phyloP scores from a whole-genome alignment of 176 grass and related monocot species.

The Ensete glaucum region DNA sequence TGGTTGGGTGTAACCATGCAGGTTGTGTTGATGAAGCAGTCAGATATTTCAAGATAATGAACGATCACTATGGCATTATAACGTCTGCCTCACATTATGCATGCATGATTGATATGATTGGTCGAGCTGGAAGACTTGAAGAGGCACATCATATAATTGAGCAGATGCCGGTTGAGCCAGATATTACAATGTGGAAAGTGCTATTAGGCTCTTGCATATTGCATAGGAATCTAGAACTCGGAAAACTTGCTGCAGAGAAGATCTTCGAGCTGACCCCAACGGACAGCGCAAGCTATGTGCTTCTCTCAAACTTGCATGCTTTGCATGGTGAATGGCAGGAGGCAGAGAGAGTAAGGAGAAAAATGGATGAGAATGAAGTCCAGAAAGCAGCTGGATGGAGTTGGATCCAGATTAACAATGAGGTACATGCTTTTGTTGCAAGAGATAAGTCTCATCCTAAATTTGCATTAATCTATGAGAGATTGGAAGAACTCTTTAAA shows the following conservation, averaged over 20 bases:
- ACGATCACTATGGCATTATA: conserved; percentile 1
- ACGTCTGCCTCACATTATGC: conserved; percentile 40
- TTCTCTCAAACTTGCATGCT: conserved; percentile 65
- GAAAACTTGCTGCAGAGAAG: conserved; percentile 42
- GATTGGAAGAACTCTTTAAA: conserved; percentile 34
- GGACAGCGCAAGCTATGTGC: conserved; percentile 52
- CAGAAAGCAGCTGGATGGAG: conserved; percentile 58
- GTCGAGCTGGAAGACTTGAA: conserved; percentile 44
- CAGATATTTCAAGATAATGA: conserved; percentile 47
- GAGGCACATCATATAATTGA: conserved; percentile 43
- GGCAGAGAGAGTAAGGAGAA: conserved; percentile 24
- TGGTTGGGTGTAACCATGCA: conserved; percentile 46
- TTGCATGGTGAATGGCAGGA: conserved; percentile 62
- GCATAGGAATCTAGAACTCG: conserved; percentile 53
- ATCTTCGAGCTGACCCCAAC: conserved; percentile 41
- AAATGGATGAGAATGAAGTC: conserved; percentile 52
- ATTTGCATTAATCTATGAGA: conserved; percentile 39
- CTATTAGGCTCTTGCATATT: conserved; percentile 53
- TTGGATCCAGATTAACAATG: conserved; percentile 62
- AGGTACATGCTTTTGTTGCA: conserved; percentile 41
- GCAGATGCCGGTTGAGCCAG: conserved; percentile 42
- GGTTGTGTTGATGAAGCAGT: conserved; percentile 53
- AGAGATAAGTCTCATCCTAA: conserved; percentile 38
- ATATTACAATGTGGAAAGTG: conserved; percentile 49
- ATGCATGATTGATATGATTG: conserved; percentile 63